Evolutionary conservation across 148 eudicot species (phyloP).

Genomic region (Talinum fruticosum): DNA sequence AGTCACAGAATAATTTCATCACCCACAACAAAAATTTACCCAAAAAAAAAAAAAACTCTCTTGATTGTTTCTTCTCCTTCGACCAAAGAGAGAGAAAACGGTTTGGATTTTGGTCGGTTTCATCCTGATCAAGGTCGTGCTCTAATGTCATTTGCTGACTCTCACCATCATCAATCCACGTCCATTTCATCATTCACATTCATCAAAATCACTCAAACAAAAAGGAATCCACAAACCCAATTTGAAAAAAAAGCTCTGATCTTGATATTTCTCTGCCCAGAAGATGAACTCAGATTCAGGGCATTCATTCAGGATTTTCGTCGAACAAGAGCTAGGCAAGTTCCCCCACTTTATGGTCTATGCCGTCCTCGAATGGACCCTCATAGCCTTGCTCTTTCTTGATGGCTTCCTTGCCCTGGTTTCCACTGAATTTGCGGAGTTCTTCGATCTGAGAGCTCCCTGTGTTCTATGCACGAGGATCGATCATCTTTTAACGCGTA

Average conservation of each 20-base stretch:
- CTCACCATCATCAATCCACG: background rate
- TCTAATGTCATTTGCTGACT: constrained; percentile 7
- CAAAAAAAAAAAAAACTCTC: background rate
- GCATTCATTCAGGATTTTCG: constrained; percentile 40
- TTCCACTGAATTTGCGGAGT: constrained; percentile 57
- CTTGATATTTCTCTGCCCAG: constrained; percentile 12
- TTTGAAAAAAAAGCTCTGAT: background rate
- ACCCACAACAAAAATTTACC: background rate
- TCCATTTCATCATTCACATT: background rate
- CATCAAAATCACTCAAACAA: background rate
- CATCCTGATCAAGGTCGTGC: constrained; percentile 15
- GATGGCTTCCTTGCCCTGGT: constrained; percentile 63
- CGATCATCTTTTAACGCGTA: constrained; percentile 55
- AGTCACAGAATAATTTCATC: constrained; percentile 1
- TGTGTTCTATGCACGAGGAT: constrained; percentile 81
- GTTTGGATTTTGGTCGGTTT: constrained; percentile 8
- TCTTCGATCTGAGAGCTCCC: constrained; percentile 60
- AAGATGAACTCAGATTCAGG: constrained; percentile 21
- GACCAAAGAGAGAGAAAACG: constrained; percentile 14
- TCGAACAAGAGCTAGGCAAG: constrained; percentile 61
- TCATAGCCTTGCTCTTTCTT: constrained; percentile 57
- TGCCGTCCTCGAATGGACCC: constrained; percentile 74
- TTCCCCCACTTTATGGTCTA: constrained; percentile 63
- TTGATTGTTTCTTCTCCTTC: constrained; percentile 2
- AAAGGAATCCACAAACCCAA: background rate